Base-by-base conservation (phyloP, 2,329 filamentous ascomycete genomes). In the Venturia asperata region DNA sequence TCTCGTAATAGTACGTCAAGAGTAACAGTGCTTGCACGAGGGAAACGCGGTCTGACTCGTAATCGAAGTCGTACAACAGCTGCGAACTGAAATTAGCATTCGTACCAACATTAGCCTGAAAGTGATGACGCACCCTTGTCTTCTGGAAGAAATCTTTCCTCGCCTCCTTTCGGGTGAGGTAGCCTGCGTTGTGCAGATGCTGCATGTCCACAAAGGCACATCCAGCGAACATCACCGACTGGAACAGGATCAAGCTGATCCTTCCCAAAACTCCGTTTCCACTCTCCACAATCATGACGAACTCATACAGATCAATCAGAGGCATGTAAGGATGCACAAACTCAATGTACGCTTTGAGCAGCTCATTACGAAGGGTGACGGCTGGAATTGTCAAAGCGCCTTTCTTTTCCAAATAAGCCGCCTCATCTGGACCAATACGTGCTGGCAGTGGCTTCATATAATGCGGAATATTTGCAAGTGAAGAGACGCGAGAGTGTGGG, bases 1-100 rank as follows among this genome's bases (percentile, higher is more conserved):
- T 96, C 77, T 97, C 92, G 75, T 97, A 97, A 89, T 93, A 97
- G 75, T 96, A 96, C 3, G 92, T 96, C 89, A 97, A 92, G 67
- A 97, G 82, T 30, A 97, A 81, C 27, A 97, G 81, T 5, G 90
- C 88, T 76, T 97, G 93, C 19, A 97, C 91, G 30, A 97, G 83
- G 24, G 91, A 86, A 66, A 97, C 87, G 63, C 92, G 89, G 75
- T 97, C 92, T 56, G 87, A 85, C 76, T 97, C 93, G 75, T 95
- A 96, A 75, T 97, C 93, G 70, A 96, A 95, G 74, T 97, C 92
- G 77, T 97, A 97, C 21, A 97, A 82, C 3, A 94, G 82, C 86
- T 91, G 70, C 66, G 17, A 34, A 61, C 43, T 55, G 24, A 66
- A 45, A 39, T 9, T 24, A 60, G 37, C 21, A 19, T 17, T 41